Evolutionary conservation across 495 filamentous ascomycete species (phyloP), one percentile per base, ranked within the genome.

Genomic region (Rhypophila decipiens): DNA sequence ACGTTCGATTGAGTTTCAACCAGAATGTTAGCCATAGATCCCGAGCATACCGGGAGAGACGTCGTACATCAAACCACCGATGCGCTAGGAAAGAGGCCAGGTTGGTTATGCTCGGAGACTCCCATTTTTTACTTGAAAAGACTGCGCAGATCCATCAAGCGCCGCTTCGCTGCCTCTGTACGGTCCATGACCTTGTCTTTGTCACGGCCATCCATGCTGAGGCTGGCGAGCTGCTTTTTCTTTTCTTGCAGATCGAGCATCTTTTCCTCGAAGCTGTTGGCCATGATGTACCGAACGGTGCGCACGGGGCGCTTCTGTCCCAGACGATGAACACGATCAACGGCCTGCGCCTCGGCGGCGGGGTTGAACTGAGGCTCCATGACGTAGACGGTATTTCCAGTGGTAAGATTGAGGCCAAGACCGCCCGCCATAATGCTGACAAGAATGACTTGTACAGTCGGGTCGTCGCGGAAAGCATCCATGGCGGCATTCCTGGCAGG

Each of bases 341-440:
- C 74, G 3, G 93, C 93, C 63, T 98, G 93, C 4, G 89, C 88
- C 53, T 97, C 90, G 0, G 89, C 87, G 4, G 89, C 90, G 2
- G 93, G 93, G 62, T 98, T 98, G 63, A 88, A 98, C 55, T 96
- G 89, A 2, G 93, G 93, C 65, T 98, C 93, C 93, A 98, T 96
- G 38, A 97, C 84, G 57, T 89, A 98, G 11, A 91, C 93, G 31
- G 80, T 82, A 58, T 82, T 90, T 19, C 83, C 93, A 2, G 84
- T 71, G 0, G 89, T 96, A 19, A 98, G 73, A 57, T 98, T 98
- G 24, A 98, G 79, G 27, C 91, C 93, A 17, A 96, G 76, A 24
- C 93, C 93, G 46, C 91, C 93, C 1, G 93, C 93, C 51, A 79
- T 87, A 65, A 97, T 90, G 23, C 90, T 96, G 41, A 95, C 85